phyloP scores from a whole-genome alignment of 495 filamentous ascomycete genomes.

The Aspergillus indologenus region DNA sequence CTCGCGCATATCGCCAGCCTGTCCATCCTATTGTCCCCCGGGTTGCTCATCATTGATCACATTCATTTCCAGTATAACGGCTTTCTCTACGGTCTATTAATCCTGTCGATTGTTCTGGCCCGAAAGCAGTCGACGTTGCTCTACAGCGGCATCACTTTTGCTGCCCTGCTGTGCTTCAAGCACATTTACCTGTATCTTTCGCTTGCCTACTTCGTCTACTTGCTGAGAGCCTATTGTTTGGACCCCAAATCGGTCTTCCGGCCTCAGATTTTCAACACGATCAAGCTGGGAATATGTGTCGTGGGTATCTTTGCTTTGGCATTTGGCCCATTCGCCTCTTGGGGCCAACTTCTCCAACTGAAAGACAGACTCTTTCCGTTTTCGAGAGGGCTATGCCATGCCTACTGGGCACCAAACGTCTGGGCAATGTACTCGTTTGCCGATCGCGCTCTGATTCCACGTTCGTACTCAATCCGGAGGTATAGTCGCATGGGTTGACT shows the following conservation, averaged over 20 bases:
- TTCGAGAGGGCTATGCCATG: slow-evolving; percentile 88
- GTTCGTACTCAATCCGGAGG: slow-evolving; percentile 43
- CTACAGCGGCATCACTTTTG: slow-evolving; percentile 76
- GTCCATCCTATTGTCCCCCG: slow-evolving; percentile 87
- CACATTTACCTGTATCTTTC: slow-evolving; percentile 98
- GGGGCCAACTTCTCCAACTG: slow-evolving; percentile 85
- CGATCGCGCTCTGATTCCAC: slow-evolving; percentile 75
- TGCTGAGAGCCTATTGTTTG: slow-evolving; percentile 87
- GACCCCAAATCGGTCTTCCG: slow-evolving; percentile 71
- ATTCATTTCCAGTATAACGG: slow-evolving; percentile 99
- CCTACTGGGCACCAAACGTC: slow-evolving; percentile 96
- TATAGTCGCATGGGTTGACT: slow-evolving; percentile 18
- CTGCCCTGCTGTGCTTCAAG: slow-evolving; percentile 84
- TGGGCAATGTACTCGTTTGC: slow-evolving; percentile 96
- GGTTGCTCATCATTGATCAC: slow-evolving; percentile 94
- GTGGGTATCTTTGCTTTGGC: slow-evolving; percentile 71
- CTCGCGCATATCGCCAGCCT: slow-evolving; percentile 84
- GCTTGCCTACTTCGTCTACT: slow-evolving; percentile 91
- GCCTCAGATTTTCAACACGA: slow-evolving; percentile 69
- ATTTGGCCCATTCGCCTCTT: slow-evolving; percentile 84
- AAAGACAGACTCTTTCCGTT: slow-evolving; percentile 88
- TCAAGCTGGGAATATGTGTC: slow-evolving; percentile 78
- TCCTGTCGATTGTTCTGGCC: slow-evolving; percentile 79
- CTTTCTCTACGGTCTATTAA: slow-evolving; percentile 85
- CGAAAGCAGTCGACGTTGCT: slow-evolving; percentile 75